These are phyloP conservation scores for Fusarium domesticum DNA, from an alignment of 2,329 filamentous ascomycete species.

Conservation along the genomic window DNA sequence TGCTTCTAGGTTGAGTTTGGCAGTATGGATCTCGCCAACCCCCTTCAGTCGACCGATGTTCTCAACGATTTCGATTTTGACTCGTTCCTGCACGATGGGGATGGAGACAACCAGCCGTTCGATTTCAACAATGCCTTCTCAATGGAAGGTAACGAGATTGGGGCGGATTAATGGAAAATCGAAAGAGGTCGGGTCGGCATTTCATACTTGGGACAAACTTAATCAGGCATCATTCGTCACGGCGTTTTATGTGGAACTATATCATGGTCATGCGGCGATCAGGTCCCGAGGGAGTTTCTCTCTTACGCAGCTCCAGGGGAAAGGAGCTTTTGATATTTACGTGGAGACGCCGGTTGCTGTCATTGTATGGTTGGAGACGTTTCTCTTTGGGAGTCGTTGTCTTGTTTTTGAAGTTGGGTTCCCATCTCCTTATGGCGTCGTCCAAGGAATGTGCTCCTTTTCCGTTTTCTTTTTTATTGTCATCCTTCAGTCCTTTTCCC, in stretches of 20 bases:
- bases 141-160: constrained; percentile 59
- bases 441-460: constrained; percentile 4
- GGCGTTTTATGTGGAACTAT: constrained; percentile 40
- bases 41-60: constrained; percentile 53
- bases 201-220: constrained; percentile 33
- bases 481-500: constrained; percentile 16
- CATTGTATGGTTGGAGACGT: constrained; percentile 8
- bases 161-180: constrained; percentile 46
- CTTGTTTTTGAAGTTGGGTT: neutral
- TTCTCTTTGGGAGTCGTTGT: constrained; percentile 14
- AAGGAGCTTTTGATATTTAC: constrained; percentile 30
- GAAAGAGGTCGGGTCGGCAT: constrained; percentile 27
- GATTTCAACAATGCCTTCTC: constrained; percentile 53
- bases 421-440: neutral
- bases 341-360: constrained; percentile 17
- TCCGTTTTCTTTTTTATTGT: constrained; percentile 18
- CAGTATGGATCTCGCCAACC: constrained; percentile 55
- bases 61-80: constrained; percentile 67
- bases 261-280: constrained; percentile 42
- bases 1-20: constrained; percentile 42
- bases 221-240: constrained; percentile 41
- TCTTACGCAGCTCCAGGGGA: constrained; percentile 32
- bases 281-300: constrained; percentile 31
- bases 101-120: constrained; percentile 48
- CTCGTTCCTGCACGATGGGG: constrained; percentile 61